Evolutionary conservation across 768 basidiomycete genomes (phyloP), one percentile per base, ranked within the genome.

Genomic region (Galerina marginata): DNA sequence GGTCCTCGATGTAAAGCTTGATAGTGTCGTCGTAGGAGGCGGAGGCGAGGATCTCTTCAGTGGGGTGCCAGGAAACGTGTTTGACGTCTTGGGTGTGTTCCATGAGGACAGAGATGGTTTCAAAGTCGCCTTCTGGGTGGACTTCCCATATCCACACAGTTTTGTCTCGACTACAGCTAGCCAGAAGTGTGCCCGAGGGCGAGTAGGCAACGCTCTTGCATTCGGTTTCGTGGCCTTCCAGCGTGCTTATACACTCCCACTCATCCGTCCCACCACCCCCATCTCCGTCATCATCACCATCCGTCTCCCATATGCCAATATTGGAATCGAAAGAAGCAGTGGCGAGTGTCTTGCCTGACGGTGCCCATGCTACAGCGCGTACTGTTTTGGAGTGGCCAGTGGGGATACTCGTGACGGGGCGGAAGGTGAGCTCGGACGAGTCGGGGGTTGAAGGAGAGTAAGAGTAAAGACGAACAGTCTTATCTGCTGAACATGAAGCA

Each of bases 121-220:
- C 96, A 61, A 96, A 97, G 65, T 99, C 96, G 12, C 88, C 79
- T 69, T 98, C 95, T 9, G 95, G 94, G 58, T 92, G 90, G 2
- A 92, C 96, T 83, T 98, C 96, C 96, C 97, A 99, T 38, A 99
- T 85, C 97, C 97, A 99, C 0, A 99, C 95, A 5, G 94, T 93
- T 79, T 99, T 99, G 77, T 99, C 97, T 60, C 97, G 81, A 65
- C 92, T 92, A 71, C 96, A 98, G 62, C 91, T 95, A 9, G 96
- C 97, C n/a, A 99, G 79, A 25, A 97, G 74, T 2, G 83, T 88
- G 1, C 89, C 89, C 15, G 87, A 85, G 38, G 78, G 78, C 10
- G 91, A 93, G 74, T 90, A 98, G 3, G 87, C 91, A 0, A 96
- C 91, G 56, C 89, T 83, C 78, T 99, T 99, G 79, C 96, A 98